Base-by-base conservation (phyloP, 495 filamentous ascomycete species). In the Aspergillus incahuasiensis region DNA sequence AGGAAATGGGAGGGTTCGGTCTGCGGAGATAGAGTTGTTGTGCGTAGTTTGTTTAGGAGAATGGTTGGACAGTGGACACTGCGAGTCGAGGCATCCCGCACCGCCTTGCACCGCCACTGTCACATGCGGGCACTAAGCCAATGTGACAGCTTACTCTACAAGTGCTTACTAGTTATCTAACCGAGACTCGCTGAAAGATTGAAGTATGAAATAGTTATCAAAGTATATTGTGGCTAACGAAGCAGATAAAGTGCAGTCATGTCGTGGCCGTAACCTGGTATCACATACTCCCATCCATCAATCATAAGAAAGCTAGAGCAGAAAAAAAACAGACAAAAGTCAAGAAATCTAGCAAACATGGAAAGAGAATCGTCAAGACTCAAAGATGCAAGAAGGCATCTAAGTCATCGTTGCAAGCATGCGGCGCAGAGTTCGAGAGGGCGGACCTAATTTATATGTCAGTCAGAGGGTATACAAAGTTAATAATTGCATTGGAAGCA, bases 341-440 rank as follows among this genome's bases (percentile, higher is more conserved):
- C 6, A 35, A 5, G 32, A 9, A 35, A 15, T 35, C 32, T 35
- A 35, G 6, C 32, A 35, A 35, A 35, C 12, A 35, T 15, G 4
- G 4, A 35, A 35, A 12, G 32, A 35, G 13, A 6, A 16, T 40
- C 38, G 38, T 40, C n/a, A 40, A 16, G 5, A 12, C 4, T 9
- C 12, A 4, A 40, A 41, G 28, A 30, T 22, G 42, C 15, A 13
- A n/a, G n/a, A 51, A 32, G 32, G 43, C 24, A 51, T 8, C 16
- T 24, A 92, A 38, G 87, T 90, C 54, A 94, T 69, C 20, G 89
- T 92, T 30, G 85, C 84, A 63, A 92, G 71, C 86, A 90, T 89
- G 35, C 85, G 86, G 57, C 82, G 86, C 62, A 92, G 66, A 40
- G 88, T 62, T 42, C 76, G 78, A 25, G 88, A 82, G 48, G 83